Conservation (phyloP, 2,329 filamentous ascomycete genomes). For the Phoma sp. region DNA sequence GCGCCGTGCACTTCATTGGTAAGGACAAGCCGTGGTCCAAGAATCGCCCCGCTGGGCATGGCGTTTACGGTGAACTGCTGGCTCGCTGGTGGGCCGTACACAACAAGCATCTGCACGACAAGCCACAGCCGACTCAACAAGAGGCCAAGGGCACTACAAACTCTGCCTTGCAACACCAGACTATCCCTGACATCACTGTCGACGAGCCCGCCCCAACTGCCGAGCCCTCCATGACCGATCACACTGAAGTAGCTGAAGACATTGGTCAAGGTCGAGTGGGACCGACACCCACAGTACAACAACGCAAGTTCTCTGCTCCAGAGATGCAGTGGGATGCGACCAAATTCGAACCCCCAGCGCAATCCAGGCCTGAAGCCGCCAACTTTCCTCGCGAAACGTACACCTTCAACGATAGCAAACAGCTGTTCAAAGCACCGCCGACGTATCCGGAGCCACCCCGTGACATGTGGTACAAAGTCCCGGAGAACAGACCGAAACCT, state of each 20-base stretch:
- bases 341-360: conserved; percentile 58
- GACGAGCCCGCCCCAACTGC: conserved; percentile 46
- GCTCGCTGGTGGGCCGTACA: conserved; percentile 94
- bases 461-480: conserved; percentile 88
- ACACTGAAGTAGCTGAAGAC: conserved; percentile 51
- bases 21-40: conserved; percentile 81
- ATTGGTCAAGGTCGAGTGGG: conserved; percentile 52
- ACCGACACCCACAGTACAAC: conserved; percentile 54
- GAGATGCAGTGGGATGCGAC: conserved; percentile 68
- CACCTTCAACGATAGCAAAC: conserved; percentile 77
- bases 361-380: conserved; percentile 82
- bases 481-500: conserved; percentile 62
- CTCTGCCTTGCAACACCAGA: conserved; percentile 24
- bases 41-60: conserved; percentile 56
- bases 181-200: conserved; percentile 28
- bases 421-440: conserved; percentile 77
- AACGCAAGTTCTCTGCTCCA: conserved; percentile 63
- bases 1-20: conserved; percentile 93
- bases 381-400: conserved; percentile 83
- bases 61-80: conserved; percentile 81
- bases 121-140: conserved; percentile 11
- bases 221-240: conserved; percentile 53
- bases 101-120: conserved; percentile 76
- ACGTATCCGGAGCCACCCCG: conserved; percentile 83
- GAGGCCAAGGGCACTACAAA: conserved; percentile 17